phyloP scores from a whole-genome alignment of 306 rosid genomes.

The Acacia acuminata region DNA sequence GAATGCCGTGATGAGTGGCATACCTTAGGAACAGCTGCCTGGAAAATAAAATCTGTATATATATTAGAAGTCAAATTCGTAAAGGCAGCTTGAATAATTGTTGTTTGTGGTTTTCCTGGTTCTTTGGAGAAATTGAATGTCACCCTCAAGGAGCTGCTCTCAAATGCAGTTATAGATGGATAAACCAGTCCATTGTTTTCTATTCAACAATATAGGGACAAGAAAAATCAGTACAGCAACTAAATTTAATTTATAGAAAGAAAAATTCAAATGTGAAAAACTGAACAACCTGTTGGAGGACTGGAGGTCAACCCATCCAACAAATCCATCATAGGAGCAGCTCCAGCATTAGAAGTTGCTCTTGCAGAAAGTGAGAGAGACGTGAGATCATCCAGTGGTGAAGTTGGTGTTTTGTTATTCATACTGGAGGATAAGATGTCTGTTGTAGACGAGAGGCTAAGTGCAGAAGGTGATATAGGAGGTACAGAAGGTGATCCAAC shows the following conservation, averaged over 20 bases:
- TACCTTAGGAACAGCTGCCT: constrained; percentile 99
- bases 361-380: constrained; percentile 59
- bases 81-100: constrained; percentile 71
- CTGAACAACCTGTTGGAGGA: constrained; percentile 51
- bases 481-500: constrained; percentile 65
- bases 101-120: constrained; percentile 82
- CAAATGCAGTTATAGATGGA: constrained; percentile 84
- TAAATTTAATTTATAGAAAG: constrained; percentile 9
- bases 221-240: constrained; percentile 30
- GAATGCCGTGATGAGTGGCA: constrained; percentile 21
- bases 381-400: constrained; percentile 69
- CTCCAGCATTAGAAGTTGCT: constrained; percentile 54
- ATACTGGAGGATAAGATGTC: constrained; percentile 58
- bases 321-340: constrained; percentile 74
- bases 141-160: constrained; percentile 84
- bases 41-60: constrained; percentile 85
- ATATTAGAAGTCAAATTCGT: constrained; percentile 64
- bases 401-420: constrained; percentile 53
- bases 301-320: constrained; percentile 66
- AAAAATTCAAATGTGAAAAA: constrained; percentile 16
- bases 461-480: constrained; percentile 56
- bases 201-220: constrained; percentile 37
- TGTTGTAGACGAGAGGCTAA: constrained; percentile 46
- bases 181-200: constrained; percentile 73
- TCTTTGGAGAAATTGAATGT: constrained; percentile 77